Conservation (phyloP, 176 grass and related monocot genomes). For the Melocanna baccifera region DNA sequence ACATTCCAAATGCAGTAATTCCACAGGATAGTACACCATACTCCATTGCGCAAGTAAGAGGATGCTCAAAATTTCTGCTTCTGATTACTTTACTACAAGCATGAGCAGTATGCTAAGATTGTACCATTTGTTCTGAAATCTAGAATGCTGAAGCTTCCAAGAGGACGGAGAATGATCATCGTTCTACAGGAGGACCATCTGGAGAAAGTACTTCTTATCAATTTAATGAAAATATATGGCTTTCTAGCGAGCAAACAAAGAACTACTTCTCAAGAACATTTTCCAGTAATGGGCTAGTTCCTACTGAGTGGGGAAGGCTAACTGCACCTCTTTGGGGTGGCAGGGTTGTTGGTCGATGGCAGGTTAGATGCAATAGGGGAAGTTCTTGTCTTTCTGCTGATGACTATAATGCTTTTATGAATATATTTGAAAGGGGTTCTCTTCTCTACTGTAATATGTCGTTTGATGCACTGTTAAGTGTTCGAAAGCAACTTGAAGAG, state of each 20-base stretch:
- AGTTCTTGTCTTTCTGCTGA: conserved; percentile 65
- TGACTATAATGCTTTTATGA: conserved; percentile 86
- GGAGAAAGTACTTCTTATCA: conserved; percentile 64
- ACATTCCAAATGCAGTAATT: conserved; percentile 49
- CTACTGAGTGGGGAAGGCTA: conserved; percentile 62
- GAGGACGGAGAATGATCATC: conserved; percentile 38
- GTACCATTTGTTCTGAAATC: conserved; percentile 42
- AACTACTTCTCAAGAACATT: conserved; percentile 53
- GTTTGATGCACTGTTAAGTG: conserved; percentile 84
- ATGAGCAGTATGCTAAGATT: conserved; percentile 14
- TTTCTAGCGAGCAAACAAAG: conserved; percentile 59
- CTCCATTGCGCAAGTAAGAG: conserved; percentile 34
- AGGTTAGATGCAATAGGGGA: conserved; percentile 64
- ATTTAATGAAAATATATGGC: conserved; percentile 61
- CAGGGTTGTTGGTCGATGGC: conserved; percentile 61
- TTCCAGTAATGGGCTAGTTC: conserved; percentile 40
- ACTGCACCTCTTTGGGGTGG: conserved; percentile 79
- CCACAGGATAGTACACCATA: conserved; percentile 30
- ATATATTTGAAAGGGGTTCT: conserved; percentile 95
- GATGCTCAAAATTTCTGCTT: conserved; percentile 7
- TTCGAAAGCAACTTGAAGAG: conserved; percentile 95
- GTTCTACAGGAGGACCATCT: conserved; percentile 59
- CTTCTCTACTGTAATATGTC: conserved; percentile 99
- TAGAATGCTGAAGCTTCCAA: conserved; percentile 51
- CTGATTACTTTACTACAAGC: conserved; percentile 11